Conservation (phyloP, 176 grass and related monocot genomes). For the Canna indica region DNA sequence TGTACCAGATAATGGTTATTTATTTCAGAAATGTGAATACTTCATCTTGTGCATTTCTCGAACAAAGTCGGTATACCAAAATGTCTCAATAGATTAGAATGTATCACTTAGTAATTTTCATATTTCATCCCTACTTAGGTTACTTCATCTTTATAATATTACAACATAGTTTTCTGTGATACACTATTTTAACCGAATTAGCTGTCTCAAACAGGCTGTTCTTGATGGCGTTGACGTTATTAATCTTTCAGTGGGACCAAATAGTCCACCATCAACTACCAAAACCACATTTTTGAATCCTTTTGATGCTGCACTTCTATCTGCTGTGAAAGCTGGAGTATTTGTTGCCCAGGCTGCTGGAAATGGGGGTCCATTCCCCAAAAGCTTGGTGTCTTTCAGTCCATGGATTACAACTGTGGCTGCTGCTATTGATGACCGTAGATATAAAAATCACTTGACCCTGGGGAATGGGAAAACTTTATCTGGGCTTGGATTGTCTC, state of each 20-base stretch:
- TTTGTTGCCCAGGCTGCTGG: conserved; percentile 98
- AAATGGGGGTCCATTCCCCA: conserved; percentile 92
- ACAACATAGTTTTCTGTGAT: not conserved
- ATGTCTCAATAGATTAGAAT: too few relatives aligned
- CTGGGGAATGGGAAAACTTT: conserved; percentile 75
- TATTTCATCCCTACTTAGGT: not conserved
- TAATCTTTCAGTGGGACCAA: conserved; percentile 96
- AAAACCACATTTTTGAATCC: conserved; percentile 91
- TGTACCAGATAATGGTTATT: too few relatives aligned
- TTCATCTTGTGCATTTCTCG: too few relatives aligned
- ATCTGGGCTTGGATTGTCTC: conserved; percentile 91
- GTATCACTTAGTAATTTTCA: too few relatives aligned
- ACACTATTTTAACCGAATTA: not conserved
- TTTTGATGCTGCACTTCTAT: conserved; percentile 91
- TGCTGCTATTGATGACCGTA: conserved; percentile 91
- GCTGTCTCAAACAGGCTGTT: conserved; percentile 53
- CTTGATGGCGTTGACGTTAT: conserved; percentile 91
- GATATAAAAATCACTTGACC: conserved; percentile 97
- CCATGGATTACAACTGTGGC: conserved; percentile 99
- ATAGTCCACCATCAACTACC: conserved; percentile 83
- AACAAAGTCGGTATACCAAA: too few relatives aligned
- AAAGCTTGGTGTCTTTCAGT: conserved; percentile 95
- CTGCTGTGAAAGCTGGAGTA: conserved; percentile 92
- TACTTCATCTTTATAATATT: not conserved
- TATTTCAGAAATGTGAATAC: too few relatives aligned